Percentiles rank a stretch among this genome's conserved stretches.
Evolutionary conservation across 495 filamentous ascomycete species (phyloP).

Genomic region (Pseudevernia furfuracea): DNA sequence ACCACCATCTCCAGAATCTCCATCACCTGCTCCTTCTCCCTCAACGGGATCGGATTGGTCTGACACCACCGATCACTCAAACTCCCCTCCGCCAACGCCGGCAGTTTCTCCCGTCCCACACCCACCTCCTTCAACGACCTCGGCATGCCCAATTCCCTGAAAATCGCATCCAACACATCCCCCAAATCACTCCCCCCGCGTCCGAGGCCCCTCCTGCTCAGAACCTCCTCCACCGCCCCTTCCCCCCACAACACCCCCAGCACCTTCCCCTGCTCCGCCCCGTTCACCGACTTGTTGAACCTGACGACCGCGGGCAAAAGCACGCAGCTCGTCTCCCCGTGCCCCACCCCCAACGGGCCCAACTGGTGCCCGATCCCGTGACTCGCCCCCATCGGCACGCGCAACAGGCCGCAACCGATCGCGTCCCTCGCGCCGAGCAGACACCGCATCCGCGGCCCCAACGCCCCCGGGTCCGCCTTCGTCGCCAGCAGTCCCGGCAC

Average conservation of each 20-base stretch:
- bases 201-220: constrained; percentile 35
- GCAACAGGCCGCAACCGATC: constrained; percentile 44
- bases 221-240: constrained; percentile 35
- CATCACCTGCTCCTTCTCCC: constrained; percentile 44
- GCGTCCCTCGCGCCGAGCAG: constrained; percentile 50
- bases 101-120: constrained; percentile 47
- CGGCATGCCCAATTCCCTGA: constrained; percentile 49
- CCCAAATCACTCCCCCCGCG: constrained; percentile 40
- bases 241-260: constrained; percentile 44
- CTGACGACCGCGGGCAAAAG: constrained; percentile 54
- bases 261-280: constrained; percentile 40
- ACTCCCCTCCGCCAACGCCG: constrained; percentile 44
- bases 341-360: constrained; percentile 55
- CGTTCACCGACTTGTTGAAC: constrained; percentile 49
- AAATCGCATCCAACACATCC: constrained; percentile 48
- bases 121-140: constrained; percentile 47
- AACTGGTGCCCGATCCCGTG: constrained; percentile 65
- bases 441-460: constrained; percentile 43
- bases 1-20: constrained; percentile 47
- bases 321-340: constrained; percentile 61
- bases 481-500: constrained; percentile 46
- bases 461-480: constrained; percentile 37
- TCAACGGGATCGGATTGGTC: constrained; percentile 45
- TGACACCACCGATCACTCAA: constrained; percentile 45
- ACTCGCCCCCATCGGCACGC: constrained; percentile 49